Evolutionary conservation across 345 rosid species (phyloP), one percentile per base, ranked within the genome.

Genomic region (Citropsis articulata): DNA sequence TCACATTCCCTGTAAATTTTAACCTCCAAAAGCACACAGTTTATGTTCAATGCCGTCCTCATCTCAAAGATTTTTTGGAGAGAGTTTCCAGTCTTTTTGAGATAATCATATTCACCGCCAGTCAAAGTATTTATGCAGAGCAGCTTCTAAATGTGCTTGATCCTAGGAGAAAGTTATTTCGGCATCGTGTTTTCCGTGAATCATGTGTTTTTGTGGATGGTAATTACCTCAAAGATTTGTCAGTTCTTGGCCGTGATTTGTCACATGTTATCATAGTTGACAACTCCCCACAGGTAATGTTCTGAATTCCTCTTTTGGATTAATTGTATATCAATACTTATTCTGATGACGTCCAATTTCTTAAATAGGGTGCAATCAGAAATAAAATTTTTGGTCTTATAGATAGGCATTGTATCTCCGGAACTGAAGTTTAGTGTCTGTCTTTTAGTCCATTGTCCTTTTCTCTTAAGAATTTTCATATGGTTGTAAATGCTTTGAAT

Each of bases 131-230:
- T 60, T 97, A 97, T 75, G 99, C 99, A 0, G 98, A 93, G 78
- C 98, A 97, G 75, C 98, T 97, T 73, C 89, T 97, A 78, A 94
- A 97, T 79, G 95, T 97, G 79, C 98, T 97, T n/a, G 99, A 97
- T 82, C 99, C 99, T 36, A 94, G 87, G 87, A 91, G 97, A 87
- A 97, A 90, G 77, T 69, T 93, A 64, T 91, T 97, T 78, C 97
- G 98, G 67, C 99, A 93, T 77, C 92, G 98, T 67, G 96, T 97
- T 53, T 97, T 80, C 75, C 98, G 98, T 56, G 98, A 97, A 79
- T 94, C 99, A 2, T 97, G 99, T 88, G 95, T 97, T 78, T 94
- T 77, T 75, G 94, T 94, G 59, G 98, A 94, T 33, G 99, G 98
- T 31, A 97, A 94, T 83, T 97, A 94, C 87, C 88, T 94, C 28